Percentiles rank a stretch among this genome's conserved stretches.
Evolutionary conservation across 371 early-diverging fungal species (phyloP).

Genomic region (Apophysomyces ossiformis): DNA sequence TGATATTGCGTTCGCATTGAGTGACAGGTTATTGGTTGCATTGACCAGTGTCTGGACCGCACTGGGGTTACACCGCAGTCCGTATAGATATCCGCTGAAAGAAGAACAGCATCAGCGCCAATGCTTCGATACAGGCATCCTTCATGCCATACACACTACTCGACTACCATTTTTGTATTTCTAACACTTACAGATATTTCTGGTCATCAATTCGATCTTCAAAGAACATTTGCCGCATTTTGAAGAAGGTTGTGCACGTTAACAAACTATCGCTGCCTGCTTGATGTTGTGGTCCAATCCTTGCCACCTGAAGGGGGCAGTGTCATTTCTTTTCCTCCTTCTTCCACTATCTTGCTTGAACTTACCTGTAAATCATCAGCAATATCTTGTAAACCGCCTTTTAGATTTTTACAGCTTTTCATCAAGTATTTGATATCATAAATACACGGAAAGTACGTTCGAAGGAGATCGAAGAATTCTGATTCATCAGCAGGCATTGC

Average conservation of each 20-base stretch:
- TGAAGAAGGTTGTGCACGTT: conserved; percentile 96
- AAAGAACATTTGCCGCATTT: conserved; percentile 94
- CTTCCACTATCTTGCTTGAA: background rate
- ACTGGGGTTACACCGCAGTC: conserved; percentile 54
- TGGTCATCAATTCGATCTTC: conserved; percentile 93
- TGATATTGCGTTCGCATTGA: conserved; percentile 24
- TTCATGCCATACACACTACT: no score
- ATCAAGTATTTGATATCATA: conserved; percentile 99
- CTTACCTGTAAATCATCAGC: conserved; percentile 94
- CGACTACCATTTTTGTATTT: background rate
- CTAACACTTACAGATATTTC: conserved; percentile 75
- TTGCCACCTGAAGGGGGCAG: conserved; percentile 60
- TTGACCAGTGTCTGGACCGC: conserved; percentile 30
- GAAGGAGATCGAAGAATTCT: conserved; percentile 95
- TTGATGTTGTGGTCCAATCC: conserved; percentile 99
- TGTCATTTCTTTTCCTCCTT: background rate
- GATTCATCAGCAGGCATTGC: conserved; percentile 92
- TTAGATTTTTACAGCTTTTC: conserved; percentile 94
- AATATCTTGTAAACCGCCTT: conserved; percentile 99
- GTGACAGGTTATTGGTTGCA: conserved; percentile 37
- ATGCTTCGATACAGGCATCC: background rate
- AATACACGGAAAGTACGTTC: conserved; percentile 95
- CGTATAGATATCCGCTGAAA: conserved; percentile 60
- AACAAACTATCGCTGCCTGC: conserved; percentile 99
- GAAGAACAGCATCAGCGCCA: background rate